Evolutionary conservation across 2,329 filamentous ascomycete species (phyloP).

Genomic region (Aspergillus intermedius): DNA sequence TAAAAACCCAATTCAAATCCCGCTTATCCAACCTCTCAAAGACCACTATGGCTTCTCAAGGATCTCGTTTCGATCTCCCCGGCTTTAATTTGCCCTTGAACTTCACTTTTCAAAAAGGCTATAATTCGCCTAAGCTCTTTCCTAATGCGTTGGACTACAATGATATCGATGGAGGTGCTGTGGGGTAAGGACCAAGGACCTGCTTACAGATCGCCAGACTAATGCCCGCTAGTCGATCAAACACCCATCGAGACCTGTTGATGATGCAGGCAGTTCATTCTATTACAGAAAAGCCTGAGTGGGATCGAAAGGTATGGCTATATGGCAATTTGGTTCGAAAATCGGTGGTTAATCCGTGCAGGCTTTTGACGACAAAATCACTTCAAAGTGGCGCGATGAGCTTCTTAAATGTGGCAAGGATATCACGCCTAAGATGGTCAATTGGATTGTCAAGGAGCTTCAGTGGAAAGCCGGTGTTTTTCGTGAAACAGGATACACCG

Average conservation of each 20-base stretch:
- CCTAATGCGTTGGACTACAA: not conserved
- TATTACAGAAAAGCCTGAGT: constrained; percentile 38
- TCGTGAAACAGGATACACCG: constrained; percentile 34
- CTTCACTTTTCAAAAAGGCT: not conserved
- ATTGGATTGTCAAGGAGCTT: constrained; percentile 42
- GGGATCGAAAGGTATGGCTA: constrained; percentile 30
- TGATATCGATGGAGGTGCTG: not conserved
- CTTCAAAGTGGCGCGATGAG: constrained; percentile 30
- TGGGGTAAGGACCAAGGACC: not conserved
- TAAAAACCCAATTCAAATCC: too few species aligned
- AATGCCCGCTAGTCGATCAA: not conserved
- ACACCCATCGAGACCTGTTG: constrained; percentile 28
- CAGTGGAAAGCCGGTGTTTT: constrained; percentile 42
- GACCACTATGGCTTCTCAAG: not conserved
- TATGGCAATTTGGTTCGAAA: too few species aligned
- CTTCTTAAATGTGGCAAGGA: constrained; percentile 10
- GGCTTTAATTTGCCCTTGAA: not conserved
- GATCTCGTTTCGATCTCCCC: constrained; percentile 1
- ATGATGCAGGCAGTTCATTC: constrained; percentile 39
- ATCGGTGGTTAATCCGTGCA: constrained; percentile 1
- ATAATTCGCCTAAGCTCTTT: not conserved
- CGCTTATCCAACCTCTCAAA: too few species aligned
- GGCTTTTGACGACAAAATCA: constrained; percentile 31
- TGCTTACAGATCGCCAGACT: not conserved
- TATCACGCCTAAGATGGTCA: constrained; percentile 28